Evolutionary conservation across 2,329 filamentous ascomycete genomes (phyloP), one percentile per base, ranked within the genome.

Genomic region (Hypoxylon sp.): DNA sequence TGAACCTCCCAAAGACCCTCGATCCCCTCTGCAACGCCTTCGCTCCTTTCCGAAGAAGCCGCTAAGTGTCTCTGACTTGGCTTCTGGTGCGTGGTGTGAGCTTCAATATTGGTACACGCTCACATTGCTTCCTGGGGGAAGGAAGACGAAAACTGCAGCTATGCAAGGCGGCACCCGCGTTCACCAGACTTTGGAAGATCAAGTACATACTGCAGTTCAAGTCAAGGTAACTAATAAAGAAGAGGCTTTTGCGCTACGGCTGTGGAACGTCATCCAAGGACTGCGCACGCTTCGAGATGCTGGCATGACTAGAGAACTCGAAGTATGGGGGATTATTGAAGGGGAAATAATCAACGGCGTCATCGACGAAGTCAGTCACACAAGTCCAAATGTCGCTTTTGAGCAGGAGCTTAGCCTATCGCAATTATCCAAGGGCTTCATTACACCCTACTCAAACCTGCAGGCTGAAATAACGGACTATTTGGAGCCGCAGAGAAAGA

Each of bases 71-170:
- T 94, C 93, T 2, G 96, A 99, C 79, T 82, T 98, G 25, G 89
- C 95, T 0, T 92, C 93, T 0, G 95, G 95, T 1, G 91, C 95
- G 6, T 99, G 96, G 96, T 99, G 96, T 79, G 95, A 99, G 80
- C 80, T 98, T 66, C 95, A 98, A 79, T 97, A 97, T 76, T 94
- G 90, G 85, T 98, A 97, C 81, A 93, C 90, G 0, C 85, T 99
- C 61, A 92, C 90, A 2, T 90, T 89, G 61, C 89, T 88, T 3
- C 87, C 86, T 0, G 83, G 91, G 76, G 96, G 95, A 0, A 88
- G 88, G 64, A 95, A 92, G 77, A 91, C 88, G 60, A 85, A 85
- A 35, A 98, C 95, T 0, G 80, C 87, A 1, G 94, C 93, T 0
- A 99, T 99, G 96, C 91, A 90, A 77, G 86, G 89, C 59, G 96